These are phyloP conservation scores for Gastrodia elata DNA, from an alignment of 106 monocot species.

Conservation along the genomic window DNA sequence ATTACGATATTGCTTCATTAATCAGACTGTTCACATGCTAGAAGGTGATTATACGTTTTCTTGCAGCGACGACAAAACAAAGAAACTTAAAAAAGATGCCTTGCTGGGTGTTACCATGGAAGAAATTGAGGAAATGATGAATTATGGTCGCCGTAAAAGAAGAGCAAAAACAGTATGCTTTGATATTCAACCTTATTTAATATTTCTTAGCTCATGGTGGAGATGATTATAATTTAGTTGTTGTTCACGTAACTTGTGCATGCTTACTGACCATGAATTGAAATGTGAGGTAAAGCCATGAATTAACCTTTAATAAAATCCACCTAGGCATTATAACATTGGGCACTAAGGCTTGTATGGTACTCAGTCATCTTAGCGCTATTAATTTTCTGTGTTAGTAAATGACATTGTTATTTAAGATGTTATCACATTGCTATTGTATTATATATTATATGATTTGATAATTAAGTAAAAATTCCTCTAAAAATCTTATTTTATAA, in stretches of 20 bases:
- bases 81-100: constrained; percentile 45
- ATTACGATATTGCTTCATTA: background rate
- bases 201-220: background rate
- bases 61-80: constrained; percentile 24
- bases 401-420: too few relatives aligned
- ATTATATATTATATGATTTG: too few relatives aligned
- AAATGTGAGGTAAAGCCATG: background rate
- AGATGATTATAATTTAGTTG: background rate
- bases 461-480: too few relatives aligned
- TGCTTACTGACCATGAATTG: background rate
- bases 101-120: constrained; percentile 64
- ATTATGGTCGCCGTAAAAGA: constrained; percentile 46
- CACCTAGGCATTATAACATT: background rate
- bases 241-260: background rate
- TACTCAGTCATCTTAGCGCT: too few relatives aligned
- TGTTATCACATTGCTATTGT: too few relatives aligned
- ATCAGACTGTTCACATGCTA: background rate
- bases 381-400: too few relatives aligned
- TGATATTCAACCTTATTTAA: background rate
- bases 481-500: too few relatives aligned
- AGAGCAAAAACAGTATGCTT: constrained; percentile 39
- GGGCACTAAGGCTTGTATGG: too few relatives aligned
- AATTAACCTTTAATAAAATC: background rate
- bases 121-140: constrained; percentile 76
- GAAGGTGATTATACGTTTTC: constrained; percentile 7